These are phyloP conservation scores for Biscogniauxia marginata DNA, from an alignment of 2,329 filamentous ascomycete genomes.

Conservation along the genomic window DNA sequence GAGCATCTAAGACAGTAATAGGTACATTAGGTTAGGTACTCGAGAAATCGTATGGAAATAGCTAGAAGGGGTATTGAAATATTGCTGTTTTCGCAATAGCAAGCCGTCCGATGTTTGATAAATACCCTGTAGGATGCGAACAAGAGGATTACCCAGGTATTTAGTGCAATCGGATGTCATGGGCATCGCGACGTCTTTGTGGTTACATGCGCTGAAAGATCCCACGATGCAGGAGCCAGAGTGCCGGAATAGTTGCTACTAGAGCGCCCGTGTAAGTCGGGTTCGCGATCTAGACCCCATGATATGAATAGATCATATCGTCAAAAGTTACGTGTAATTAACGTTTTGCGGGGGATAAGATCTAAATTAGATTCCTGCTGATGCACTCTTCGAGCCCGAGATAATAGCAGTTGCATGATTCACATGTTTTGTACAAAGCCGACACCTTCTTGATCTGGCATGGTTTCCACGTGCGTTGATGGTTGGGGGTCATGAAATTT, in stretches of 20 bases:
- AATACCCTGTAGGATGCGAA: not conserved
- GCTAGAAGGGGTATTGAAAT: not conserved
- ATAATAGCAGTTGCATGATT: not conserved
- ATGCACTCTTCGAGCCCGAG: not conserved
- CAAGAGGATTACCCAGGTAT: too few species aligned
- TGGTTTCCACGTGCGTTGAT: conserved; percentile 9
- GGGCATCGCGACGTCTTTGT: not conserved
- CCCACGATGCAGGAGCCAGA: not conserved
- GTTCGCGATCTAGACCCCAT: not conserved
- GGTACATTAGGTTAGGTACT: not conserved
- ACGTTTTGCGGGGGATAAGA: not conserved
- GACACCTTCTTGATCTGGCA: not conserved
- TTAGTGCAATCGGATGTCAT: not conserved
- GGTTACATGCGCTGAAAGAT: not conserved
- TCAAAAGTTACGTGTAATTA: not conserved
- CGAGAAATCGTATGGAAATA: not conserved
- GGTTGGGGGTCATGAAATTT: conserved; percentile 7
- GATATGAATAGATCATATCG: not conserved
- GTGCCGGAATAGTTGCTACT: not conserved
- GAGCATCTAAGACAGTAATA: not conserved
- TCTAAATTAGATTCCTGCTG: not conserved
- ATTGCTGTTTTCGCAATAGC: not conserved
- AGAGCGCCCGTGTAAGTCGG: not conserved
- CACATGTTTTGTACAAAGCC: not conserved
- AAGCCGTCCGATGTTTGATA: not conserved